A percentile compares a stretch with the other conserved stretches of the same genome.
phyloP scores from a whole-genome alignment of 495 filamentous ascomycete genomes.

The Terfezia claveryi region DNA sequence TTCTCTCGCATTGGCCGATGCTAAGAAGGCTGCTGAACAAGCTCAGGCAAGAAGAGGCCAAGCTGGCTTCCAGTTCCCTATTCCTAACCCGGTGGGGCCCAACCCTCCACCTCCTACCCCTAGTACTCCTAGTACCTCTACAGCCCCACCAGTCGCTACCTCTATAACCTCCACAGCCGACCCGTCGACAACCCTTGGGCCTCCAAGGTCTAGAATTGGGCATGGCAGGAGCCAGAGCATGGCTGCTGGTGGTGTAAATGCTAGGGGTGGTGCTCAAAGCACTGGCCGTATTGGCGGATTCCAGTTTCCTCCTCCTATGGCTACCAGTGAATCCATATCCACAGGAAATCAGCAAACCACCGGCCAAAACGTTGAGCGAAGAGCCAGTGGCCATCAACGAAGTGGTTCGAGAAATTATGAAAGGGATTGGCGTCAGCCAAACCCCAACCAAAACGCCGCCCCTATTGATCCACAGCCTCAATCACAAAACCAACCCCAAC shows the following conservation, averaged over 20 bases:
- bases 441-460: conserved; percentile 31
- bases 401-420: conserved; percentile 84
- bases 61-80: conserved; percentile 83
- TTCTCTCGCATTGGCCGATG: conserved; percentile 82
- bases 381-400: conserved; percentile 41
- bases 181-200: conserved; percentile 20
- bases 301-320: conserved; percentile 40
- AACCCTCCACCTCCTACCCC: conserved; percentile 1
- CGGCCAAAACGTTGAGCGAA: conserved; percentile 27
- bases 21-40: conserved; percentile 89
- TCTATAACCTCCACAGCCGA: conserved; percentile 20
- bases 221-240: conserved; percentile 43
- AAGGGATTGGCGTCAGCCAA: conserved; percentile 87
- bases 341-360: conserved; percentile 26
- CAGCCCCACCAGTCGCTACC: conserved; percentile 24
- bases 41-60: conserved; percentile 93
- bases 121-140: conserved; percentile 20
- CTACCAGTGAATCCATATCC: conserved; percentile 29
- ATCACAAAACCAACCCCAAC: conserved; percentile 26
- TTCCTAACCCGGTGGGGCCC: conserved; percentile 32
- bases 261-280: conserved; percentile 31
- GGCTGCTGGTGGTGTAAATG: conserved; percentile 26
- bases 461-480: conserved; percentile 27
- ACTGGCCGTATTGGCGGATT: conserved; percentile 40
- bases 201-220: conserved; percentile 14